Conservation (phyloP, 208 protist genomes). For the Angomonas deanei region DNA sequence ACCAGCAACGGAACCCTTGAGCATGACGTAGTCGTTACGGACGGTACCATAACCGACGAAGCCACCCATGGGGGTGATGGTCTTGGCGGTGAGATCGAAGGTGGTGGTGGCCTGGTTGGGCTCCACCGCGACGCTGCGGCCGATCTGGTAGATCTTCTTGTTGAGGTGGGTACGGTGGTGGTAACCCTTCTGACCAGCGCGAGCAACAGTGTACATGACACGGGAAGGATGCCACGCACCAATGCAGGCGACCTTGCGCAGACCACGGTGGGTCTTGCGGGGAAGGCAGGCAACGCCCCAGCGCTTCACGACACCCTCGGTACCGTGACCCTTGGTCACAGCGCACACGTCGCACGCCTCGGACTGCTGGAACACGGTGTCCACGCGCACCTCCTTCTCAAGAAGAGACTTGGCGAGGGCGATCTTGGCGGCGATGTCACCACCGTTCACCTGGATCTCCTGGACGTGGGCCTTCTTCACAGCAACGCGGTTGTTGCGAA, state of each 20-base stretch:
- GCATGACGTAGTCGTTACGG: conserved; percentile 97
- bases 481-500: conserved; percentile 95
- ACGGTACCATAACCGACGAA: conserved; percentile 99
- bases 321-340: conserved; percentile 98
- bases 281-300: conserved; percentile 97
- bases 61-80: conserved; percentile 99
- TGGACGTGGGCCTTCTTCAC: conserved; percentile 99
- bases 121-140: conserved; percentile 72
- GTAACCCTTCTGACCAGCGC: conserved; percentile 99
- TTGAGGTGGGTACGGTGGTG: conserved; percentile 98
- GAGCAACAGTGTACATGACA: conserved; percentile 96
- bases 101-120: conserved; percentile 92
- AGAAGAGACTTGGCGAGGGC: conserved; percentile 92
- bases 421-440: conserved; percentile 95
- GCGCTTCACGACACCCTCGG: conserved; percentile 96
- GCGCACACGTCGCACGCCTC: conserved; percentile 97
- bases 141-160: conserved; percentile 99
- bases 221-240: conserved; percentile 98
- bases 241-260: conserved; percentile 99
- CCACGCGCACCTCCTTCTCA: conserved; percentile 96
- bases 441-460: conserved; percentile 99
- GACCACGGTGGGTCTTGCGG: conserved; percentile 99
- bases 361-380: conserved; percentile 93
- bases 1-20: conserved; percentile 95
- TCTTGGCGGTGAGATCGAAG: conserved; percentile 98